phyloP scores from a whole-genome alignment of 2,329 filamentous ascomycete genomes.

The Talaromyces pinophilus region DNA sequence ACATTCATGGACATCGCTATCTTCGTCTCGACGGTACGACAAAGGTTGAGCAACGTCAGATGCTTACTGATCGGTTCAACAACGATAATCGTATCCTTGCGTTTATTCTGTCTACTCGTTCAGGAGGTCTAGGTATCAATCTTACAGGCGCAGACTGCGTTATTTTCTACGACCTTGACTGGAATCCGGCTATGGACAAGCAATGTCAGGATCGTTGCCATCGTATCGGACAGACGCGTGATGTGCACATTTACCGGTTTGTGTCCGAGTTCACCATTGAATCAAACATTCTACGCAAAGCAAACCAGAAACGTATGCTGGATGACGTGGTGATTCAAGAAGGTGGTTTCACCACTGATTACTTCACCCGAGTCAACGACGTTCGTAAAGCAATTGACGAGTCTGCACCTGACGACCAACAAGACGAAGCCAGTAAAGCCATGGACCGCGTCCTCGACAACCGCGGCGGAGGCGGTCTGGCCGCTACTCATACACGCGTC shows the following conservation, averaged over 20 bases:
- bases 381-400: constrained; percentile 69
- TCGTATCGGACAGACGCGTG: constrained; percentile 93
- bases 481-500: constrained; percentile 58
- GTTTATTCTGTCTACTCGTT: constrained; percentile 93
- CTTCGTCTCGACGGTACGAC: constrained; percentile 94
- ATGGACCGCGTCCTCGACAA: constrained; percentile 82
- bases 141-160: constrained; percentile 95
- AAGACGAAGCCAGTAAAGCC: constrained; percentile 74
- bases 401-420: constrained; percentile 56
- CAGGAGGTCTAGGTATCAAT: constrained; percentile 93
- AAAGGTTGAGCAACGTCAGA: constrained; percentile 92
- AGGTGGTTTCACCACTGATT: constrained; percentile 95
- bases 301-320: constrained; percentile 95
- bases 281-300: constrained; percentile 94
- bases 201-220: constrained; percentile 98
- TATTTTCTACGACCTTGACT: constrained; percentile 98
- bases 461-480: constrained; percentile 56
- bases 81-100: constrained; percentile 87
- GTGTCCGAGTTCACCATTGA: constrained; percentile 94
- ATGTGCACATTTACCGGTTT: constrained; percentile 96
- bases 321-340: constrained; percentile 99
- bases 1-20: constrained; percentile 97
- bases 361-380: constrained; percentile 72
- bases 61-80: constrained; percentile 95
- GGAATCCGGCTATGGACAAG: constrained; percentile 99